Evolutionary conservation across 148 eudicot genomes (phyloP), one percentile per base, ranked within the genome.

Genomic region (Nyssa sinensis): DNA sequence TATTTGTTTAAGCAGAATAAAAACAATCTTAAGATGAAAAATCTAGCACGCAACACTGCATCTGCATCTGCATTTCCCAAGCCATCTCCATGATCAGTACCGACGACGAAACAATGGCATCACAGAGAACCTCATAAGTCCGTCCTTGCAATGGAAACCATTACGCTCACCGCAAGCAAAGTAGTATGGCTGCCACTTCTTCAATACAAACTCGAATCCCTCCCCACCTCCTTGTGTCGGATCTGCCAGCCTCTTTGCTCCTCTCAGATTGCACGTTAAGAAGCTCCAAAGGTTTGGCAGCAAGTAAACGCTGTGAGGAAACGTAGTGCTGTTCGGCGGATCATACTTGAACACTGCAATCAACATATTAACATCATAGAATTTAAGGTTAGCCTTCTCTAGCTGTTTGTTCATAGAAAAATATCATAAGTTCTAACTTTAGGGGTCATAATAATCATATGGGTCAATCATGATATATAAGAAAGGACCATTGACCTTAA

Each of bases 151-250:
- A 41, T 92, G 97, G 65, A 86, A 29, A 51, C 94, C 97, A 13
- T 85, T 77, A 55, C 76, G 79, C 69, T 86, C 97, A 2, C 97
- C 92, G 32, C 97, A 92, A 2, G 89, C 90, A 67, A 92, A 90
- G 81, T 77, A 92, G 64, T 89, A 72, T 2, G 97, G 92, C 73
- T 81, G 83, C 94, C 88, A 85, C 39, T 75, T 84, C 59, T 39
- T 85, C 76, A 92, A 58, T 77, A 69, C 81, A 62, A 86, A 89
- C 82, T 86, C 85, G 25, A 89, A 92, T 9, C 97, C 97, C 0
- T 76, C 41, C 10, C 92, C 91, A 0, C 64, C 81, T 3, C 97
- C 97, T 68, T 85, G 81, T 11, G 77, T 85, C 32, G 79, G 75
- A 7, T 70, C 51, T 0, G 88, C 97, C 24, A 90, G 16, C 53